These are phyloP conservation scores for Selenicereus undatus DNA, from an alignment of 148 eudicot genomes.

Conservation along the genomic window DNA sequence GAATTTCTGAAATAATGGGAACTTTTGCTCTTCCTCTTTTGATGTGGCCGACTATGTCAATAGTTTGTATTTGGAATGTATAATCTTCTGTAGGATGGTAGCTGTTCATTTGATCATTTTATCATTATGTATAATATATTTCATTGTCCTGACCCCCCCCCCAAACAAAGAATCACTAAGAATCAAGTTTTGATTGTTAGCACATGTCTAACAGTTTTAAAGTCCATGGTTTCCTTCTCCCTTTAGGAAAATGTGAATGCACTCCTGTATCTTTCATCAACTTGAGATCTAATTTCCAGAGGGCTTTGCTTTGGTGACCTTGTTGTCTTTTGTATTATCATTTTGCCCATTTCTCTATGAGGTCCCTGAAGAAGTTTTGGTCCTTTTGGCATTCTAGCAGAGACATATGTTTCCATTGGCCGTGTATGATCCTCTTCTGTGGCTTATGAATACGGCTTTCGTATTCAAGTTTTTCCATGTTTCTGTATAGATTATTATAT, in stretches of 20 bases:
- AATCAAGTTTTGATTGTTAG: not conserved
- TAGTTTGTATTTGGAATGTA: too few species aligned
- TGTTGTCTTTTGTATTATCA: not conserved
- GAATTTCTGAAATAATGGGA: too few species aligned
- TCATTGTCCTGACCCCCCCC: too few species aligned
- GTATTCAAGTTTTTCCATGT: not conserved
- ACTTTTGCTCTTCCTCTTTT: too few species aligned
- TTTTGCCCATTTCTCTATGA: not conserved
- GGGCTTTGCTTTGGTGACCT: not conserved
- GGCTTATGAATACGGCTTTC: not conserved
- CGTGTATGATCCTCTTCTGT: not conserved
- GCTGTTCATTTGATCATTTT: too few species aligned
- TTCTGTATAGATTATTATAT: too few species aligned
- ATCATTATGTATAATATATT: too few species aligned
- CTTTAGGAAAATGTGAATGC: not conserved
- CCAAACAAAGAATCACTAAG: not conserved
- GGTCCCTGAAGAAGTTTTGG: not conserved
- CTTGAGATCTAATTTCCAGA: not conserved
- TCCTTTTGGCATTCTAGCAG: too few species aligned
- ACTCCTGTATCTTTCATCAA: not conserved
- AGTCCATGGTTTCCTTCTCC: not conserved
- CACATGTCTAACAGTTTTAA: too few species aligned
- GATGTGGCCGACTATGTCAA: too few species aligned
- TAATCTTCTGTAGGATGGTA: too few species aligned
- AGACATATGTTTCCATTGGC: too few species aligned